phyloP scores from a whole-genome alignment of 2,329 filamentous ascomycete genomes.

The Neophaeococcomyces aloes region DNA sequence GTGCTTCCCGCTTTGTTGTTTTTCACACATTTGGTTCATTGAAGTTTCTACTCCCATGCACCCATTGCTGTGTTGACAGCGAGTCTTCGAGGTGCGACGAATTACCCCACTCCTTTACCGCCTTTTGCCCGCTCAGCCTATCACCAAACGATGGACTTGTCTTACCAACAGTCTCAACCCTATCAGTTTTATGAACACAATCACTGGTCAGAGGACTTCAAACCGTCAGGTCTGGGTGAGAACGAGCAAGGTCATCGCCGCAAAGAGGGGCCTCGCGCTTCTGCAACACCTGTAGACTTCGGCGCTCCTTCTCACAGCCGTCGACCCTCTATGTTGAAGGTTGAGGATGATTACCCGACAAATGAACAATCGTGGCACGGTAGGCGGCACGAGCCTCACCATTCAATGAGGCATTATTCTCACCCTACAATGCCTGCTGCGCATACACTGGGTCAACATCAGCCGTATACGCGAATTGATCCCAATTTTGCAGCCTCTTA shows the following conservation, averaged over 20 bases:
- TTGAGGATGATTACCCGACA: conserved; percentile 43
- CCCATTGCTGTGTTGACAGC: conserved; percentile 5
- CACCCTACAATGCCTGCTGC: conserved; percentile 39
- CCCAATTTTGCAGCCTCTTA: conserved; percentile 34
- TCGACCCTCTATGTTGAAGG: conserved; percentile 37
- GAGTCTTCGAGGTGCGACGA: conserved; percentile 3
- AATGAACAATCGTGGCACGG: conserved; percentile 43
- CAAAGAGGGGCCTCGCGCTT: conserved; percentile 42
- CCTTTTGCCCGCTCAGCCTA: conserved; percentile 6
- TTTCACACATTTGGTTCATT: neutral
- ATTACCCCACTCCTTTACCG: conserved; percentile 12
- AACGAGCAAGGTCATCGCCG: conserved; percentile 45
- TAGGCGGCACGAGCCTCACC: conserved; percentile 33
- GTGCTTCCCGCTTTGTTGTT: neutral
- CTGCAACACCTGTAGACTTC: conserved; percentile 37
- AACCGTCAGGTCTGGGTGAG: conserved; percentile 32
- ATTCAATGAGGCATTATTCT: conserved; percentile 32
- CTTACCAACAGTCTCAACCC: conserved; percentile 31
- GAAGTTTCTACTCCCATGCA: neutral
- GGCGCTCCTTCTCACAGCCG: conserved; percentile 32
- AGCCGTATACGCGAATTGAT: conserved; percentile 56
- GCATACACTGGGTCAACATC: conserved; percentile 38
- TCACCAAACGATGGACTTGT: conserved; percentile 23
- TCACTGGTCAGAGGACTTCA: conserved; percentile 33
- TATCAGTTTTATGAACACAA: conserved; percentile 35